Conservation (phyloP, 2,329 filamentous ascomycete species). For the Ramularia collo-cygni region DNA sequence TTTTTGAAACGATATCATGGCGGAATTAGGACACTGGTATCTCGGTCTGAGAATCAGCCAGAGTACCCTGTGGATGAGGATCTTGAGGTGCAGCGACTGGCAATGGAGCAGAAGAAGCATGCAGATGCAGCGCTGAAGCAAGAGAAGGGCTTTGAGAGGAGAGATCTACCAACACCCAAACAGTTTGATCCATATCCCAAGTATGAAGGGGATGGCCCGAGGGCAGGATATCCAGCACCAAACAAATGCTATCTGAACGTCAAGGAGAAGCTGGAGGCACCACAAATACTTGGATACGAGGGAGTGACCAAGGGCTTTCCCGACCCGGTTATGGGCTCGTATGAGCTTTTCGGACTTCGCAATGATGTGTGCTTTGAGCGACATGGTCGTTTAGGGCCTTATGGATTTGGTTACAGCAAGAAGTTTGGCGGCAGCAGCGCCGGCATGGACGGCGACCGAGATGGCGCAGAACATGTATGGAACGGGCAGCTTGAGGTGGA, state of each 20-base stretch:
- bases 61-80: slow-evolving; percentile 70
- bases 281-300: slow-evolving; percentile 63
- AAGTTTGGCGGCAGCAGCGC: slow-evolving; percentile 74
- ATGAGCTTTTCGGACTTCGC: slow-evolving; percentile 68
- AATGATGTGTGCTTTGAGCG: slow-evolving; percentile 91
- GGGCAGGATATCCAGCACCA: slow-evolving; percentile 49
- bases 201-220: slow-evolving; percentile 43
- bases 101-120: slow-evolving; percentile 31
- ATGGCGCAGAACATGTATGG: slow-evolving; percentile 78
- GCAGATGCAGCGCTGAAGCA: slow-evolving; percentile 32
- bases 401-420: slow-evolving; percentile 79
- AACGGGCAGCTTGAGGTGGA: slow-evolving; percentile 63
- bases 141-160: slow-evolving; percentile 27
- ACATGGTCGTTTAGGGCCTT: slow-evolving; percentile 79
- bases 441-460: slow-evolving; percentile 76
- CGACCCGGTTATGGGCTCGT: slow-evolving; percentile 77
- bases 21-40: slow-evolving; percentile 66
- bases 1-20: slow-evolving; percentile 88
- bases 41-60: slow-evolving; percentile 59
- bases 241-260: slow-evolving; percentile 73
- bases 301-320: slow-evolving; percentile 82
- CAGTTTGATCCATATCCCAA: slow-evolving; percentile 63
- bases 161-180: slow-evolving; percentile 25
- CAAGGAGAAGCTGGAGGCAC: slow-evolving; percentile 58
- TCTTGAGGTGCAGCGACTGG: slow-evolving; percentile 44